These are phyloP conservation scores for Metschnikowia chrysomelidarum DNA, from an alignment of 805 yeast genomes.

Conservation along the genomic window DNA sequence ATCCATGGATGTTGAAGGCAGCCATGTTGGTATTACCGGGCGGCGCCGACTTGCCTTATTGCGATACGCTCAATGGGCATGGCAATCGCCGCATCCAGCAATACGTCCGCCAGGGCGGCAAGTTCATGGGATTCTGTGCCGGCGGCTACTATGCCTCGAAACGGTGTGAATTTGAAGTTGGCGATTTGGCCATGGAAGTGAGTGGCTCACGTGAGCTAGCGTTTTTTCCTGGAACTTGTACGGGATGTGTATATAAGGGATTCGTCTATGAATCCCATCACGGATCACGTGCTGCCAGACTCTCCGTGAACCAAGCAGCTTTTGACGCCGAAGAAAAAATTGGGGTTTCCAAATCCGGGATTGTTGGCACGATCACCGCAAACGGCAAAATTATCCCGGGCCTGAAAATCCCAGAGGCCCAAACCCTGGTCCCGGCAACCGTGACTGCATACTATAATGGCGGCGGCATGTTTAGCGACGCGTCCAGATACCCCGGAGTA, in stretches of 20 bases:
- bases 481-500: slow-evolving; percentile 52
- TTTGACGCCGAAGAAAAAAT: too few relatives aligned
- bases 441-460: slow-evolving; percentile 72
- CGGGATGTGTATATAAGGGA: slow-evolving; percentile 82
- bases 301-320: slow-evolving; percentile 38
- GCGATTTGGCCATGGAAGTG: slow-evolving; percentile 69
- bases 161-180: slow-evolving; percentile 81
- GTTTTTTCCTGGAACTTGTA: slow-evolving; percentile 77
- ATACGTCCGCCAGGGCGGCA: slow-evolving; percentile 77
- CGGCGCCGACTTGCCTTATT: slow-evolving; percentile 92
- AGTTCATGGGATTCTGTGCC: slow-evolving; percentile 86
- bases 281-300: slow-evolving; percentile 65
- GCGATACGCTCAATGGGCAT: slow-evolving; percentile 65
- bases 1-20: slow-evolving; percentile 83
- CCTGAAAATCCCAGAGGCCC: too few relatives aligned
- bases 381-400: too few relatives aligned
- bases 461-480: slow-evolving; percentile 82
- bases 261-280: slow-evolving; percentile 72
- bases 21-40: slow-evolving; percentile 87
- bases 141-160: slow-evolving; percentile 86
- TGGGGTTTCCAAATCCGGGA: too few relatives aligned
- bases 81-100: slow-evolving; percentile 61
- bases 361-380: slow-evolving; percentile 11
- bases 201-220: slow-evolving; percentile 79
- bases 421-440: too few relatives aligned